Percentiles rank a stretch among this genome's conserved stretches.
Evolutionary conservation across 257 asterid genomes (phyloP).

Genomic region (Forsythia suspensa): DNA sequence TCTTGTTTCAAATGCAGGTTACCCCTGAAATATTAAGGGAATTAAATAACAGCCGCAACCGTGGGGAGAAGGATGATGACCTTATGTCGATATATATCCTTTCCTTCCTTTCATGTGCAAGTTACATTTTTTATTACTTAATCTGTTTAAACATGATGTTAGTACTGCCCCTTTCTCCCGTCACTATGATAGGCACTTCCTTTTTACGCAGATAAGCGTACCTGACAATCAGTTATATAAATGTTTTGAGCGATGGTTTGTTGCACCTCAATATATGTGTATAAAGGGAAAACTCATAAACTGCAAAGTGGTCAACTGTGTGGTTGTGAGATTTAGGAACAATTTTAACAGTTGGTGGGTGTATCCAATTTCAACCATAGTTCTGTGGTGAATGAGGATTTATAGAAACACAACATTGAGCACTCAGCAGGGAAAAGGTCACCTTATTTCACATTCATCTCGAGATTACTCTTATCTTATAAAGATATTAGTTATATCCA

Average conservation of each 20-base stretch:
- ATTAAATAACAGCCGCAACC: slow-evolving; percentile 79
- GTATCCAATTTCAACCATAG: too few species aligned
- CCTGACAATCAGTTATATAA: too few species aligned
- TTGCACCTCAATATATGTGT: too few species aligned
- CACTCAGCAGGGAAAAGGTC: background rate
- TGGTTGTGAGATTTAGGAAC: background rate
- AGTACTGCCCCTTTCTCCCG: background rate
- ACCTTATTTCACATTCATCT: background rate
- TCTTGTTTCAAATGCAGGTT: slow-evolving; percentile 55
- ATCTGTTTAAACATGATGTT: slow-evolving; percentile 8
- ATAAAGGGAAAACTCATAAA: too few species aligned
- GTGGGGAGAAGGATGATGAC: slow-evolving; percentile 78
- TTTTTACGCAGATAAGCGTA: background rate
- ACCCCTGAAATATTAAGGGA: slow-evolving; percentile 91
- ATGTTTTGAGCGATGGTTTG: too few species aligned
- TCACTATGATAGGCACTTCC: background rate
- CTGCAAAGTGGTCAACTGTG: too few species aligned
- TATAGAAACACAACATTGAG: background rate
- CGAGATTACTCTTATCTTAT: background rate
- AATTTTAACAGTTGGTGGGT: too few species aligned
- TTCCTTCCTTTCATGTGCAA: slow-evolving; percentile 1
- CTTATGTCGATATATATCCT: slow-evolving; percentile 85
- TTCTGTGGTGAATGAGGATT: background rate
- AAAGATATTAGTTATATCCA: background rate
- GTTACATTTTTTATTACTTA: background rate